phyloP scores from a whole-genome alignment of 129 eudicot genomes.

The Arctium minus region DNA sequence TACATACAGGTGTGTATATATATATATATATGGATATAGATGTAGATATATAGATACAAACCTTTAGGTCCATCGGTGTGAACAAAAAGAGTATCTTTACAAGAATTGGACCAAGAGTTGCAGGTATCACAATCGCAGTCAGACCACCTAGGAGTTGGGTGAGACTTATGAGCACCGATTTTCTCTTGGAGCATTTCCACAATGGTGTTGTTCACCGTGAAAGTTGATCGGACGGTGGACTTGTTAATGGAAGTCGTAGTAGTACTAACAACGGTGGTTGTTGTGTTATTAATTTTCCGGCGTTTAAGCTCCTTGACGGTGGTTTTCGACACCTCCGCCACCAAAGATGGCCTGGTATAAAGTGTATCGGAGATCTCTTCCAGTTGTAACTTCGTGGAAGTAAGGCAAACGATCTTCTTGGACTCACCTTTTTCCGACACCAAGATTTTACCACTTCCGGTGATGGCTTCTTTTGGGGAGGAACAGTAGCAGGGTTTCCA shows the following conservation, averaged over 20 bases:
- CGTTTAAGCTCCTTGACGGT: slow-evolving; percentile 52
- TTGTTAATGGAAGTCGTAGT: slow-evolving; percentile 24
- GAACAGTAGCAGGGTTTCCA: slow-evolving; percentile 95
- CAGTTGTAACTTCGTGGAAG: slow-evolving; percentile 62
- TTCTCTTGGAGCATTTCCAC: slow-evolving; percentile 90
- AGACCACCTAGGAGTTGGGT: slow-evolving; percentile 83
- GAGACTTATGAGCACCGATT: slow-evolving; percentile 46
- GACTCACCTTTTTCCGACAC: slow-evolving; percentile 79
- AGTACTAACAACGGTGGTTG: background rate
- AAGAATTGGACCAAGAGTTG: slow-evolving; percentile 61
- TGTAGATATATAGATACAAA: background rate
- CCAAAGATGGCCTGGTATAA: slow-evolving; percentile 63
- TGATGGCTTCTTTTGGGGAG: slow-evolving; percentile 59
- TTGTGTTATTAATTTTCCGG: slow-evolving; percentile 21
- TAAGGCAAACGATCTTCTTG: slow-evolving; percentile 59
- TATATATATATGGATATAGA: too few species aligned
- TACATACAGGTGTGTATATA: background rate
- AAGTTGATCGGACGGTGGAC: slow-evolving; percentile 40
- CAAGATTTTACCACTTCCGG: slow-evolving; percentile 60
- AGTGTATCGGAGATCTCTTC: slow-evolving; percentile 93
- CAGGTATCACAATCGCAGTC: slow-evolving; percentile 90
- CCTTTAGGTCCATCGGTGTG: slow-evolving; percentile 73
- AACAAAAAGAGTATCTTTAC: slow-evolving; percentile 56
- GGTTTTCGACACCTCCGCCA: slow-evolving; percentile 66
- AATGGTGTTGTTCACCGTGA: slow-evolving; percentile 65